Conservation (phyloP, 2,329 filamentous ascomycete genomes). For the Phaeosphaeriaceae sp. region DNA sequence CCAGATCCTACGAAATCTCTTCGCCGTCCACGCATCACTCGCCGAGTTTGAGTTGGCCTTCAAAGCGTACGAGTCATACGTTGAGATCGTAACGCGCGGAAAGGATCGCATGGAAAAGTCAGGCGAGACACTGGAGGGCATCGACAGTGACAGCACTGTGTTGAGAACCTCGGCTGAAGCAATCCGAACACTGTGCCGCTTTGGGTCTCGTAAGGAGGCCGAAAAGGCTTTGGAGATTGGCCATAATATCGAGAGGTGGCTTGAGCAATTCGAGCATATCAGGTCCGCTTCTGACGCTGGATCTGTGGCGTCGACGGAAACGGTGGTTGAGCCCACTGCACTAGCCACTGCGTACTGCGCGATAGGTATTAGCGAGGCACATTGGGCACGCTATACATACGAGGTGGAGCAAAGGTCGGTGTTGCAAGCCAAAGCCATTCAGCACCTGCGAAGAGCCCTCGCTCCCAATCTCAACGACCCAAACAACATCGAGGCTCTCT, state of each 20-base stretch:
- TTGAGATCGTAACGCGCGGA: conserved; percentile 84
- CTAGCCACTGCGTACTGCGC: conserved; percentile 77
- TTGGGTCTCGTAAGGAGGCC: conserved; percentile 76
- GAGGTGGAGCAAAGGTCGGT: conserved; percentile 75
- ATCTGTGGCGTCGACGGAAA: conserved; percentile 42
- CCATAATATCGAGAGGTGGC: conserved; percentile 75
- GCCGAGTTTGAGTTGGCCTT: conserved; percentile 93
- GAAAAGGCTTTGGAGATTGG: conserved; percentile 80
- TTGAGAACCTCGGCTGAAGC: conserved; percentile 82
- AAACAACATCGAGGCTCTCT: conserved; percentile 78
- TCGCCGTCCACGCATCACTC: conserved; percentile 84
- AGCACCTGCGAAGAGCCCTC: conserved; percentile 76
- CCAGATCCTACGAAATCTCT: conserved; percentile 82
- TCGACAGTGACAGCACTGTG: conserved; percentile 81
- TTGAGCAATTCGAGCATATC: conserved; percentile 63
- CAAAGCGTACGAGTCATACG: conserved; percentile 89
- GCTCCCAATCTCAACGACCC: conserved; percentile 71
- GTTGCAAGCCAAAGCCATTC: conserved; percentile 79
- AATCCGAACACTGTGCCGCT: conserved; percentile 81
- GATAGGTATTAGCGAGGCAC: conserved; percentile 83
- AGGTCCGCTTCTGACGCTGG: conserved; percentile 33
- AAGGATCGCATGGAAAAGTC: conserved; percentile 83
- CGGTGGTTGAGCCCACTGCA: conserved; percentile 64
- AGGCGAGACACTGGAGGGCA: conserved; percentile 70
- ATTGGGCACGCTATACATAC: conserved; percentile 85